Evolutionary conservation across 371 early-diverging fungal genomes (phyloP), one percentile per base, ranked within the genome.

Genomic region (Syncephalastrum sp.): DNA sequence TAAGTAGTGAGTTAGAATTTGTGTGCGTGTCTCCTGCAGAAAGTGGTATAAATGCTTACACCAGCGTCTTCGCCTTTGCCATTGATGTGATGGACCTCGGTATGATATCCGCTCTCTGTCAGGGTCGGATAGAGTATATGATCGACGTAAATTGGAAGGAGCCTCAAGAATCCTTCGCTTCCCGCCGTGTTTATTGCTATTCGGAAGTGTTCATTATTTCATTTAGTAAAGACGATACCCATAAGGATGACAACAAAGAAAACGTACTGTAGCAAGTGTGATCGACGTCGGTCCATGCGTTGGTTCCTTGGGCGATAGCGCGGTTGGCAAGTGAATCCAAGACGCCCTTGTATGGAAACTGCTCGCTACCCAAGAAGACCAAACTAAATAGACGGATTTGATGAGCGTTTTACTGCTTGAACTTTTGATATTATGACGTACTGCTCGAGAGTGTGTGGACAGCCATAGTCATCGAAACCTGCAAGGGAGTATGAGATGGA

Each of bases 381-480:
- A 85, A 63, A 61, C 87, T 86, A 59, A 13, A 19, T 21, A 49
- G 42, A 23, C 43, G 29, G 42, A n/a, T 49, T n/a, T 17, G 42
- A 53, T 16, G 53, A 13, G n/a, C 42, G 42, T 17, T 33, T 33
- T 33, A 33, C 38, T 33, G 38, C 10, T 10, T 10, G 10, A 42
- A 44, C 6, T 4, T 23, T 23, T 21, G 25, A 12, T 16, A 59
- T 27, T 6, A 1, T 12, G 4, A 63, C 82, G 53, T 82, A 82
- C 86, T 88, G 88, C 57, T 88, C 88, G 42, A 88, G 63, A 16
- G 86, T 85, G 61, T 88, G 88, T 25, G 86, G 86, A 54, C 86
- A 82, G 17, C 86, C 86, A 72, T 74, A 82, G 60, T 88, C 88
- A 57, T 88, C 88, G 56, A 81, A 78, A 21, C 82, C 85, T 83